phyloP scores from a whole-genome alignment of 106 monocot species.

The Hemerocallis citrina region DNA sequence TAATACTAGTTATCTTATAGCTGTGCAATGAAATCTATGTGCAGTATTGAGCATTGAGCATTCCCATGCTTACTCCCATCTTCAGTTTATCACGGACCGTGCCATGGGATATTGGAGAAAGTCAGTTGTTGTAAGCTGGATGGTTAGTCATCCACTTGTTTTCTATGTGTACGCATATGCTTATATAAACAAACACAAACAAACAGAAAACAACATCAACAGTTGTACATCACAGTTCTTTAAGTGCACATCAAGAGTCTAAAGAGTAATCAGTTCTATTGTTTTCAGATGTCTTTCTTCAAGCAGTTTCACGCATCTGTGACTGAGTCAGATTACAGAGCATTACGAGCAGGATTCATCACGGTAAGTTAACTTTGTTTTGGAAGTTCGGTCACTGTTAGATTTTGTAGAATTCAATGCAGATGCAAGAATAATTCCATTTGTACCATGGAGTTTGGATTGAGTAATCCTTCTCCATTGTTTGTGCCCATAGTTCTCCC shows the following conservation, averaged over 20 bases:
- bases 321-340: constrained; percentile 65
- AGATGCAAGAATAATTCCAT: background rate
- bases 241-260: no score
- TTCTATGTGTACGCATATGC: no score
- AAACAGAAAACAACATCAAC: no score
- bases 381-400: no score
- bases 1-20: background rate
- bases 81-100: constrained; percentile 30
- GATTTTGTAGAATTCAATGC: background rate
- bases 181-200: no score
- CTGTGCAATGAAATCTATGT: background rate
- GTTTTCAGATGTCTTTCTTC: constrained; percentile 64
- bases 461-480: background rate
- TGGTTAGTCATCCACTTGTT: constrained; percentile 24
- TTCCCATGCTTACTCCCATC: constrained; percentile 6
- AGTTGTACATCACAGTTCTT: no score
- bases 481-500: background rate
- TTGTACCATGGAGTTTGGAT: background rate
- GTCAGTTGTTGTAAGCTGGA: constrained; percentile 50
- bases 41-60: constrained; percentile 11
- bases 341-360: constrained; percentile 64
- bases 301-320: constrained; percentile 88
- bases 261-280: background rate
- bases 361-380: constrained; percentile 23
- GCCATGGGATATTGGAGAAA: constrained; percentile 43